phyloP scores from a whole-genome alignment of 331 rosid genomes.

The Saraca asoca region DNA sequence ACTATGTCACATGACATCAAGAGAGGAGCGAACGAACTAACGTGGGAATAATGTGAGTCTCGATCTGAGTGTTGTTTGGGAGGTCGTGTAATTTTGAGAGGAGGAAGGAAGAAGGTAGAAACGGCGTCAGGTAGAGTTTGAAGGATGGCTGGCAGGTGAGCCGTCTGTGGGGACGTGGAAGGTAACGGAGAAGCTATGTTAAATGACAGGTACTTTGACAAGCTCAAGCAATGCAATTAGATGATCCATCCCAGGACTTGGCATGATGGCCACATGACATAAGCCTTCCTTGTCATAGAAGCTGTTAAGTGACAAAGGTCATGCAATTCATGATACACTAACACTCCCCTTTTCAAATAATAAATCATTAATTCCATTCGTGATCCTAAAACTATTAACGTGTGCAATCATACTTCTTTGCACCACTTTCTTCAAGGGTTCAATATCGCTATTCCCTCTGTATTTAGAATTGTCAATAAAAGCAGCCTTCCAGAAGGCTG shows the following conservation, averaged over 20 bases:
- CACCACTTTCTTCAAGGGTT: too few species aligned
- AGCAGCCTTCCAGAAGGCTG: too few species aligned
- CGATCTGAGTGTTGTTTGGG: neutral
- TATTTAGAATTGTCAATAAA: too few species aligned
- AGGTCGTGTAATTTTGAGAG: neutral
- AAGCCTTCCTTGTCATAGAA: too few species aligned
- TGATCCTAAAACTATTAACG: too few species aligned
- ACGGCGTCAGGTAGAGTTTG: neutral
- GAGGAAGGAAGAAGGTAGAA: conserved; percentile 8
- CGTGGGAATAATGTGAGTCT: neutral
- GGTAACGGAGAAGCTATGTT: neutral
- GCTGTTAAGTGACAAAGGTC: too few species aligned
- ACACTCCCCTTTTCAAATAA: too few species aligned
- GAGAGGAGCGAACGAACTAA: neutral
- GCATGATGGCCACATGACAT: neutral
- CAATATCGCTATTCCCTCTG: too few species aligned
- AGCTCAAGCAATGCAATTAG: conserved; percentile 10
- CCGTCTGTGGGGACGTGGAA: conserved; percentile 5
- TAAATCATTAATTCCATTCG: too few species aligned
- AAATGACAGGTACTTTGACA: neutral
- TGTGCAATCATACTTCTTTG: too few species aligned
- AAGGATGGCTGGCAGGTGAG: neutral
- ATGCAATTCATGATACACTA: too few species aligned
- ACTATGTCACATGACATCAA: too few species aligned
- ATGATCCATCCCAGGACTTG: conserved; percentile 12